Conservation (phyloP, 305 asterid genomes). For the Fraxinus nigra region DNA sequence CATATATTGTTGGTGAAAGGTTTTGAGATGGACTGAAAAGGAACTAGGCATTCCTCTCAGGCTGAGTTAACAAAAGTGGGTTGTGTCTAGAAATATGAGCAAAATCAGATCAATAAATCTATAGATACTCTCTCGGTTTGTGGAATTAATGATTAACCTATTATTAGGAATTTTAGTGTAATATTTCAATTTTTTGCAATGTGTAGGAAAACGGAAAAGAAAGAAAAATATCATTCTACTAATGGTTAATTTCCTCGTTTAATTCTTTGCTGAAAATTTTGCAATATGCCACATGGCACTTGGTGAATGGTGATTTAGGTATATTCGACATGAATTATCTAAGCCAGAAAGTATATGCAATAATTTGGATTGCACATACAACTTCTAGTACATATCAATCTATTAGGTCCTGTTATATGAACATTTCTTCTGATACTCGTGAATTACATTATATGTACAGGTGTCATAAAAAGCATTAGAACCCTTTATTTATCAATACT, state of each 20-base stretch:
- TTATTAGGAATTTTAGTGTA: neutral
- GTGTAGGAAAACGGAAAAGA: neutral
- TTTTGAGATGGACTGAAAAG: neutral
- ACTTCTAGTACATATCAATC: neutral
- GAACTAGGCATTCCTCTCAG: neutral
- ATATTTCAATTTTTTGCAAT: neutral
- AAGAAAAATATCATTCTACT: neutral
- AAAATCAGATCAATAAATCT: neutral
- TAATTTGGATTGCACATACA: neutral
- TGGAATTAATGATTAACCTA: neutral
- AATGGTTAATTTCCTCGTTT: neutral
- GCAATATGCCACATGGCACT: neutral
- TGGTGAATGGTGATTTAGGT: neutral
- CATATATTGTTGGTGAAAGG: neutral
- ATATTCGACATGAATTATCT: neutral
- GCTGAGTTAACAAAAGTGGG: neutral
- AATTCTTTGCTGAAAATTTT: neutral
- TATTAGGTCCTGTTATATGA: constrained; percentile 1
- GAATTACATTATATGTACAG: neutral
- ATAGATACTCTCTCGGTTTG: neutral
- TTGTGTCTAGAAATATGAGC: neutral
- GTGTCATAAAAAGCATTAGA: neutral
- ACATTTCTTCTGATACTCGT: neutral
- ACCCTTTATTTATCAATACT: neutral
- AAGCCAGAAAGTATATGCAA: neutral